Base-by-base conservation (phyloP, 129 eudicot species). In the Heracleum sosnowskyi region DNA sequence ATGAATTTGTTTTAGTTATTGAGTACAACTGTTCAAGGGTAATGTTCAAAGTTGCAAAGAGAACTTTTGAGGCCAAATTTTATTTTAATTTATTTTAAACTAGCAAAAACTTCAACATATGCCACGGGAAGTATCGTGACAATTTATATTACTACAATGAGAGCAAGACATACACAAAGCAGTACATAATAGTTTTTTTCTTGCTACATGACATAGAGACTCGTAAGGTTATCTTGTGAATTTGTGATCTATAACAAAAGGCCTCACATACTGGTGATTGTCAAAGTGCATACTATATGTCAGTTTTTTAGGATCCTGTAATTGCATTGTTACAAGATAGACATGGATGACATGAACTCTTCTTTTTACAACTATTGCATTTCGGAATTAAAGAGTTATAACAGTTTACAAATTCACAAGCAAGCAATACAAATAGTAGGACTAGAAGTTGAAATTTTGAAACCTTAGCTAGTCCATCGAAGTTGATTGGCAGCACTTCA, bases 381-480 rank as follows among this genome's bases (percentile, higher is more conserved):
- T 49, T 49, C 24, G 5, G 1, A 49, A 49, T 49, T 49, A 49
- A 49, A 18, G 57, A 15, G 6, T 24, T 22, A 33, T 37, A 11
- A 34, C 36, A 72, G 0, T 16, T 76, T 9, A 49, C 33, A 20
- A 77, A 75, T 28, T 79, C 22, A 17, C 8, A 46, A 66, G 47
- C 40, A 36, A 20, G 22, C 7, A 22, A 72, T 53, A 66, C 7
- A 45, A 11, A 71, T 34, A 51, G 22, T 34, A 76, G 73, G 17
- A 73, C 31, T 37, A 84, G 53, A 44, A 78, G 49, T 63, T 22
- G 60, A 77, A 71, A 33, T 40, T 28, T 68, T 31, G 47, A 20
- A 85, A 94, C 98, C 98, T 90, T 83, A 75, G 97, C 80, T 46
- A 94, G 90, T 79, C 93, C 93, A 79, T 89, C 83, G 79, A 89